Conservation (phyloP, 495 filamentous ascomycete genomes). For the Cladorrhinum samala region DNA sequence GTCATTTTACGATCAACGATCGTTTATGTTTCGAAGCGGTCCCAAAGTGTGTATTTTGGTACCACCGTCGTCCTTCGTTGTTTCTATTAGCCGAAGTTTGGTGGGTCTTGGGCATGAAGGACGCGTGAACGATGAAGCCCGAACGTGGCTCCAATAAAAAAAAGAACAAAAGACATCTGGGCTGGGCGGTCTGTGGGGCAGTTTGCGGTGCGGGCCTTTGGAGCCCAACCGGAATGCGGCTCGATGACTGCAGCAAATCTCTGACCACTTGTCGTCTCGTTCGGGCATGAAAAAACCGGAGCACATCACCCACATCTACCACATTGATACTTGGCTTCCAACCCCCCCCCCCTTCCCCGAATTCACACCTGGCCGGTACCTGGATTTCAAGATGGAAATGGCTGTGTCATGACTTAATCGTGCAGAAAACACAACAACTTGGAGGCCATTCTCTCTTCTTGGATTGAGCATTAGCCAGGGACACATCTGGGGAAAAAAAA, state of each 20-base stretch:
- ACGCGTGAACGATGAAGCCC: constrained; percentile 9
- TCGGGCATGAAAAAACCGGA: constrained; percentile 24
- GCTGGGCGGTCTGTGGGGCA: constrained; percentile 10
- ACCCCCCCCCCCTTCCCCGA: neutral
- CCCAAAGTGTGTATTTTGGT: constrained; percentile 14
- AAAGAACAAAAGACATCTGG: constrained; percentile 9
- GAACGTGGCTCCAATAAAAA: constrained; percentile 33
- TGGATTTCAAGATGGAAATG: constrained; percentile 4
- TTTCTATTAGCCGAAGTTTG: constrained; percentile 20
- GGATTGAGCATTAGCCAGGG: constrained; percentile 7
- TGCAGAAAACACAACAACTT: constrained; percentile 15
- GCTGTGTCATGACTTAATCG: constrained; percentile 11
- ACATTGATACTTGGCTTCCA: constrained; percentile 2
- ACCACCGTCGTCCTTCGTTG: neutral
- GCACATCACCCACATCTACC: constrained; percentile 5
- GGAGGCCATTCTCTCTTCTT: constrained; percentile 3
- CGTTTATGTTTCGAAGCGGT: constrained; percentile 12
- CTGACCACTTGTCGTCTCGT: constrained; percentile 1
- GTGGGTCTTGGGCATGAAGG: constrained; percentile 34
- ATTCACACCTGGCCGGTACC: constrained; percentile 4
- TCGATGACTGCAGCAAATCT: constrained; percentile 5
- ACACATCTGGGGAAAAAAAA: constrained; percentile 13
- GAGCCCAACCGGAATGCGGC: constrained; percentile 27
- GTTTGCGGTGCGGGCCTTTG: constrained; percentile 20
- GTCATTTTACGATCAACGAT: constrained; percentile 12